Base-by-base conservation (phyloP, 164 flowering plant species). In the Dillenia suffruticosa region DNA sequence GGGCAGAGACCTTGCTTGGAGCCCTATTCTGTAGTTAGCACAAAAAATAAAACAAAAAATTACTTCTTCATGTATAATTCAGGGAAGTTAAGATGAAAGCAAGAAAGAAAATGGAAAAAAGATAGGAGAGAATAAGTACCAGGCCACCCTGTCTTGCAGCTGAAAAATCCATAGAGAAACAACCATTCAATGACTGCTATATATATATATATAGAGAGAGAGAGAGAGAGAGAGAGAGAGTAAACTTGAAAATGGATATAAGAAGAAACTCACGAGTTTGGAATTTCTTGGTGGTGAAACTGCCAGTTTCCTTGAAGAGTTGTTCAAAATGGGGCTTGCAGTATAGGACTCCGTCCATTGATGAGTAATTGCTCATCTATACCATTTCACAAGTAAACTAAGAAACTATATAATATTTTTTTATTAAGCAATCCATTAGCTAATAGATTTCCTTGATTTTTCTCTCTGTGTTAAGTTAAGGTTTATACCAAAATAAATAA, bases 261-360 rank as follows among this genome's bases (percentile, higher is more conserved):
- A 63, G 40, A 32, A 32, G 45, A 32, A 15, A n/a, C 71, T 67
- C 43, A 84, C 82, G 15, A 55, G 70, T 11, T 19, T 72, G 79
- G 67, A 77, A 73, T 45, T 72, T 77, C 76, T 77, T 78, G 53
- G 50, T 51, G 44, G 54, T 55, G 63, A 70, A 77, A 51, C 26
- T 79, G 48, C 83, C 85, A 14, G 68, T 75, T 61, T 83, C 84
- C 75, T 75, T 82, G 73, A 74, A 77, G 48, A 78, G 79, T 52
- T 84, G 91, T 65, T 82, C 86, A 70, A 84, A 86, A 50, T 86
- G 91, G 59, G 85, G 74, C 71, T 82, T 86, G 76, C 91, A 86
- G 70, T 78, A 84, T 48, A 86, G 63, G 50, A 76, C 79, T 13
- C 88, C 91, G 63, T 86, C 86, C 76, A 82, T 69, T 44, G 84